phyloP scores from a whole-genome alignment of 805 yeast genomes.

The Lipomyces yamanashiensis region DNA sequence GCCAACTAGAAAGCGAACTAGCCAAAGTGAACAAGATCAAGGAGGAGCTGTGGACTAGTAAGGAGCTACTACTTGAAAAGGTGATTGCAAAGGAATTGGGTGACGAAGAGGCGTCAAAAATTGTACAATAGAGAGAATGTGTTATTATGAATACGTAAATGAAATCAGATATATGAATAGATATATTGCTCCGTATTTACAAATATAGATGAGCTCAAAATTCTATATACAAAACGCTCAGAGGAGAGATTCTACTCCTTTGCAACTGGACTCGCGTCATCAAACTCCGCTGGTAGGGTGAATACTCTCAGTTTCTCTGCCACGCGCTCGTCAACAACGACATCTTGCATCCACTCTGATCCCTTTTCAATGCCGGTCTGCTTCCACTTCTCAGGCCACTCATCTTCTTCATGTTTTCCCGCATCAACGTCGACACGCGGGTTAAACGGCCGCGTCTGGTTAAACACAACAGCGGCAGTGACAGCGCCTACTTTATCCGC shows the following conservation, averaged over 20 bases:
- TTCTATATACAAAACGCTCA: not conserved
- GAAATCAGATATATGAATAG: not conserved
- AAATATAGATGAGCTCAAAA: not conserved
- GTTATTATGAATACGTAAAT: not conserved
- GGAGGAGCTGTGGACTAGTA: constrained; percentile 43
- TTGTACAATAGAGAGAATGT: constrained; percentile 25
- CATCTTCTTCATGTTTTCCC: constrained; percentile 68
- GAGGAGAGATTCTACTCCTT: not conserved
- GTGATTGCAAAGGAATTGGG: constrained; percentile 40
- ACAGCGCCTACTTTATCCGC: constrained; percentile 66
- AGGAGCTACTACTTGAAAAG: constrained; percentile 45
- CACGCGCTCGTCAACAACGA: constrained; percentile 72
- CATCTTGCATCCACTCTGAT: constrained; percentile 87
- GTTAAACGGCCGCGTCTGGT: constrained; percentile 59
- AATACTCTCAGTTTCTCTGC: constrained; percentile 51
- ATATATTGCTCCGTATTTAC: not conserved
- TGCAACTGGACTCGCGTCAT: constrained; percentile 3
- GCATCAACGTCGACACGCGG: constrained; percentile 49
- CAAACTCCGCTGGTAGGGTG: constrained; percentile 28
- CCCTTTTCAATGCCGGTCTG: constrained; percentile 69
- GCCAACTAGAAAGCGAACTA: constrained; percentile 39
- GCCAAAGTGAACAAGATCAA: constrained; percentile 33
- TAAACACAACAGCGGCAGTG: constrained; percentile 59
- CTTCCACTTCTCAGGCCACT: constrained; percentile 89
- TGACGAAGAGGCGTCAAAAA: constrained; percentile 33